Conservation (phyloP, 176 grass and related monocot species). For the Carex littledalei region DNA sequence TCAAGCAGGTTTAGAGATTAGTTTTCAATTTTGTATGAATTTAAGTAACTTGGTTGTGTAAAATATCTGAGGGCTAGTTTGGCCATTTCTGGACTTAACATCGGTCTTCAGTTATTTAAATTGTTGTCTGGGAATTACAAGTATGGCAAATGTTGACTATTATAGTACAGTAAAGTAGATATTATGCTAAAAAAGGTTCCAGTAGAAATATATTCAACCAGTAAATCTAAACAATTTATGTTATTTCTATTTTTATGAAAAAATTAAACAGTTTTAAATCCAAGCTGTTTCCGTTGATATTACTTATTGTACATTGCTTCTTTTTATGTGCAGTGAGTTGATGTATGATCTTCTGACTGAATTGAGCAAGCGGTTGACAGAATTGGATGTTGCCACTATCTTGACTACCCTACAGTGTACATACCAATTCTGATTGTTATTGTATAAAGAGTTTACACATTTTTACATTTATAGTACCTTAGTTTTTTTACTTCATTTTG, state of each 20-base stretch:
- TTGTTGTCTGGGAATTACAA: background rate
- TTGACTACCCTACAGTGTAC: constrained; percentile 79
- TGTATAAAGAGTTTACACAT: background rate
- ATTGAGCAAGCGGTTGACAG: constrained; percentile 63
- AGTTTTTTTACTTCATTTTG: background rate
- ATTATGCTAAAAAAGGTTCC: background rate
- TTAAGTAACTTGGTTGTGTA: background rate
- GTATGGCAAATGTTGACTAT: background rate
- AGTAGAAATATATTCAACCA: background rate
- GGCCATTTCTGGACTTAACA: background rate
- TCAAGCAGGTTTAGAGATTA: background rate
- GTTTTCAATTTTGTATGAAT: background rate
- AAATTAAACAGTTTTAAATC: background rate
- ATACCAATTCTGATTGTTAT: background rate
- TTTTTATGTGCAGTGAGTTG: constrained; percentile 47
- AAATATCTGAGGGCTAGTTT: background rate
- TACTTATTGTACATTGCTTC: background rate
- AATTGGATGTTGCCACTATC: constrained; percentile 72
- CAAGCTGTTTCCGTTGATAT: background rate
- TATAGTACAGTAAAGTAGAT: background rate
- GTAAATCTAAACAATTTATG: background rate
- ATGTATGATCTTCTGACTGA: constrained; percentile 74
- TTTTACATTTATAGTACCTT: background rate
- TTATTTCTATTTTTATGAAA: background rate
- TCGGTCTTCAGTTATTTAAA: background rate